Evolutionary conservation across 2,329 filamentous ascomycete species (phyloP).

Genomic region (Fusarium burgessii): DNA sequence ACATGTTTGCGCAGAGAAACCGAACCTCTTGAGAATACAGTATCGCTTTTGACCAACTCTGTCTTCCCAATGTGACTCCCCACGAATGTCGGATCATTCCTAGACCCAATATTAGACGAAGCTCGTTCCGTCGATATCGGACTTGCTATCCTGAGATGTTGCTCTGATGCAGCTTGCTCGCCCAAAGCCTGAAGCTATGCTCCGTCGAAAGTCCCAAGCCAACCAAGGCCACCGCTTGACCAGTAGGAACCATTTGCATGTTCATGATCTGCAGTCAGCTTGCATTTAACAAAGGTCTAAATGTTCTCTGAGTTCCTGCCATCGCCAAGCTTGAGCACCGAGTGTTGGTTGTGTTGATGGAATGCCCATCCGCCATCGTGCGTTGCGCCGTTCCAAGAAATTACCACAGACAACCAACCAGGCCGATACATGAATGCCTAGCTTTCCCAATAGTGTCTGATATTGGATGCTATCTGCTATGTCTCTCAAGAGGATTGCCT

Average conservation of each 20-base stretch:
- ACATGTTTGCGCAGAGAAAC: background rate
- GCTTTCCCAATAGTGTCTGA: background rate
- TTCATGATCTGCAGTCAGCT: background rate
- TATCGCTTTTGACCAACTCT: background rate
- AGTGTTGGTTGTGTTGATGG: background rate
- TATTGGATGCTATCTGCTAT: background rate
- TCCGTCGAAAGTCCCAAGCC: background rate
- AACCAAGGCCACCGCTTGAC: background rate
- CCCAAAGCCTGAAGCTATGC: background rate
- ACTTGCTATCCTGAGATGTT: background rate
- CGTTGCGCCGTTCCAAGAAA: background rate
- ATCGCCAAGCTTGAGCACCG: background rate
- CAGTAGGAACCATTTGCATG: background rate
- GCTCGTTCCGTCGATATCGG: background rate
- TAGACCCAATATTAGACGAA: background rate
- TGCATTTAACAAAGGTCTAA: background rate
- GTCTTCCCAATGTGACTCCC: background rate
- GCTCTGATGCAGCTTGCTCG: constrained; percentile 1
- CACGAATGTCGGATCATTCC: background rate
- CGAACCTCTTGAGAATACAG: background rate
- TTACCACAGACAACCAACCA: no score
- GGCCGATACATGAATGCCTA: background rate
- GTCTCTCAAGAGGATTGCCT: background rate
- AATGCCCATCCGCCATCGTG: background rate
- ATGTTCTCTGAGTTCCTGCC: background rate